Conservation (phyloP, 2,329 filamentous ascomycete genomes). For the Fusarium dlaminii region DNA sequence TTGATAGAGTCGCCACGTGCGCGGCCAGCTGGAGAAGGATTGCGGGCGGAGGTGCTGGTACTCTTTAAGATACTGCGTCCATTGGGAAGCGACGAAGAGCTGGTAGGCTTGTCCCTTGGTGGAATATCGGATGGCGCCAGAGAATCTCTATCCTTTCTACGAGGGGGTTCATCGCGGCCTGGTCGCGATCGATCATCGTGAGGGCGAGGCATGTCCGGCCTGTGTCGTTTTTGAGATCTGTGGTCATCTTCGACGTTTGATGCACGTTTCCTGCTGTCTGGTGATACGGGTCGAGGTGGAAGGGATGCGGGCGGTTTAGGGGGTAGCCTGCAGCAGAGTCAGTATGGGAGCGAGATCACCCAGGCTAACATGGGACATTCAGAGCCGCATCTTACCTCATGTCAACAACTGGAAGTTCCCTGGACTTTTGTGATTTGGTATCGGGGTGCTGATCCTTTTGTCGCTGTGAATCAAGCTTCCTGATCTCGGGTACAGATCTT, state of each 20-base stretch:
- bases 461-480: slow-evolving; percentile 39
- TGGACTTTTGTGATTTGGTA: slow-evolving; percentile 44
- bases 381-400: slow-evolving; percentile 41
- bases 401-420: slow-evolving; percentile 43
- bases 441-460: slow-evolving; percentile 42
- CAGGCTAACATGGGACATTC: neutral
- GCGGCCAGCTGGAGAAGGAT: slow-evolving; percentile 51
- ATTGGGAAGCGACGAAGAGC: slow-evolving; percentile 48
- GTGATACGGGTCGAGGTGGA: slow-evolving; percentile 52
- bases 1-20: slow-evolving; percentile 55
- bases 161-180: slow-evolving; percentile 47
- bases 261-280: slow-evolving; percentile 58
- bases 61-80: slow-evolving; percentile 49
- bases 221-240: slow-evolving; percentile 58
- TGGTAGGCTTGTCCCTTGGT: slow-evolving; percentile 42
- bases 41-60: slow-evolving; percentile 37
- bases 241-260: slow-evolving; percentile 56
- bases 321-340: slow-evolving; percentile 44
- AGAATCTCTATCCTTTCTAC: slow-evolving; percentile 46
- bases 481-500: slow-evolving; percentile 33
- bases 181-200: slow-evolving; percentile 47
- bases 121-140: slow-evolving; percentile 43
- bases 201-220: slow-evolving; percentile 49
- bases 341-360: slow-evolving; percentile 14
- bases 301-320: slow-evolving; percentile 50